Percentiles rank a stretch among this genome's conserved stretches.
These are phyloP conservation scores for Drechslera avenae DNA, from an alignment of 2,329 filamentous ascomycete genomes.

Conservation along the genomic window DNA sequence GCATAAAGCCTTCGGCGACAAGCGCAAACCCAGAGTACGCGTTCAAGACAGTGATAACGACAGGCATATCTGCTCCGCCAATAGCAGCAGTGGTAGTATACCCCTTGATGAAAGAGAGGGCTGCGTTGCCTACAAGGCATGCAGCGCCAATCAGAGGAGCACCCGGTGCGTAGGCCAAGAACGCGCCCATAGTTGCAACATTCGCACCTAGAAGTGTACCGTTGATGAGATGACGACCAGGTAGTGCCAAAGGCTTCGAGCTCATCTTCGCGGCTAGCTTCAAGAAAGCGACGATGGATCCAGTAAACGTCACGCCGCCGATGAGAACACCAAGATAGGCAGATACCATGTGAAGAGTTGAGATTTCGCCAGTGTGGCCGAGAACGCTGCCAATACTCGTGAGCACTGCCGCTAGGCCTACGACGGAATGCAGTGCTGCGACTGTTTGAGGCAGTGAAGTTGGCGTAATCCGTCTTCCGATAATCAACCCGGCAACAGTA, in stretches of 20 bases:
- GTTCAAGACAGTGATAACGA: conserved; percentile 88
- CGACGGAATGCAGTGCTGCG: conserved; percentile 85
- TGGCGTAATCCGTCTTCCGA: conserved; percentile 84
- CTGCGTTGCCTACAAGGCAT: conserved; percentile 75
- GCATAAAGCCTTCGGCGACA: conserved; percentile 89
- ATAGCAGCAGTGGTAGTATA: conserved; percentile 88
- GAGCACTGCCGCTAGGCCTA: conserved; percentile 84
- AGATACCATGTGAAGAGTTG: conserved; percentile 81
- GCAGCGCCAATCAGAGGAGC: conserved; percentile 78
- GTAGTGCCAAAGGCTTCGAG: conserved; percentile 73
- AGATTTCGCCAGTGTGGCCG: conserved; percentile 72
- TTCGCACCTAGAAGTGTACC: conserved; percentile 75
- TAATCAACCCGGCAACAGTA: conserved; percentile 70
- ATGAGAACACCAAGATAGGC: conserved; percentile 87
- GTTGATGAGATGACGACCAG: conserved; percentile 78
- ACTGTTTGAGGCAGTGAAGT: conserved; percentile 89
- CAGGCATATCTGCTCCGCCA: conserved; percentile 92
- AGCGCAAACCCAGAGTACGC: conserved; percentile 90
- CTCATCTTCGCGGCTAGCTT: conserved; percentile 85
- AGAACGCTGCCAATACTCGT: conserved; percentile 89
- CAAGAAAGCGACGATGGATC: conserved; percentile 85
- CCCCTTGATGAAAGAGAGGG: conserved; percentile 81
- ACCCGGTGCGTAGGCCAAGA: conserved; percentile 80
- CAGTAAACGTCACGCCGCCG: conserved; percentile 85
- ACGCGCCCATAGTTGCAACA: conserved; percentile 80